Conservation (phyloP, 768 basidiomycete species). For the Amanita muscaria region DNA sequence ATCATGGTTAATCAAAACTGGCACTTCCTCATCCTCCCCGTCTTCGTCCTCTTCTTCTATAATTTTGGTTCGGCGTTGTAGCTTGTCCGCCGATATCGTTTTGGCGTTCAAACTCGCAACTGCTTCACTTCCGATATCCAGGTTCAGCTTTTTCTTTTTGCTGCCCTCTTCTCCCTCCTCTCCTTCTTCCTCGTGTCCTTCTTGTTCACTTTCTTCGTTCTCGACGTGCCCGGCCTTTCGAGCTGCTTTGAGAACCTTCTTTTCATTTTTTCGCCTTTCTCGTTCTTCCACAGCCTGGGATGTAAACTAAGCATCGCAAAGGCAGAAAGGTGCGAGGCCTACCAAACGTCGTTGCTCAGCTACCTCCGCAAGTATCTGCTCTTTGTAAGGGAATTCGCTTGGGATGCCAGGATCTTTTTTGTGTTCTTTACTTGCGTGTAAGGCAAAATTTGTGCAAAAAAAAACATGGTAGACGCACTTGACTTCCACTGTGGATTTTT, state of each 20-base stretch:
- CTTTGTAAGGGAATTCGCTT: slow-evolving; percentile 89
- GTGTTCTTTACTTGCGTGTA: no score
- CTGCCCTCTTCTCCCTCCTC: slow-evolving; percentile 11
- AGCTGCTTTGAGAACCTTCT: slow-evolving; percentile 31
- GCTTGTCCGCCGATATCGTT: slow-evolving; percentile 16
- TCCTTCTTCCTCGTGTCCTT: slow-evolving; percentile 20
- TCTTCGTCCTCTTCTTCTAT: slow-evolving; percentile 24
- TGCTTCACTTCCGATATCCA: slow-evolving; percentile 43
- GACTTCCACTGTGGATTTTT: slow-evolving; percentile 85
- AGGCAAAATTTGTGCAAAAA: background rate
- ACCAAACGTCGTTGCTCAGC: slow-evolving; percentile 74
- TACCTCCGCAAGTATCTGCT: slow-evolving; percentile 86
- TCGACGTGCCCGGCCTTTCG: slow-evolving; percentile 16
- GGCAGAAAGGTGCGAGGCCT: slow-evolving; percentile 16
- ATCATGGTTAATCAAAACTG: slow-evolving; percentile 54
- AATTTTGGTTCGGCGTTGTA: slow-evolving; percentile 22
- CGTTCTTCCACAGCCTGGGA: slow-evolving; percentile 71
- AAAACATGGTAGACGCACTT: slow-evolving; percentile 39
- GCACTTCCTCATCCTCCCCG: slow-evolving; percentile 46
- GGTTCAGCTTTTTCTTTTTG: slow-evolving; percentile 19
- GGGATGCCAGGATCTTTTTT: slow-evolving; percentile 91
- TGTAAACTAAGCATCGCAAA: background rate
- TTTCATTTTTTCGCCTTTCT: slow-evolving; percentile 54
- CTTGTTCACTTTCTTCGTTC: slow-evolving; percentile 21
- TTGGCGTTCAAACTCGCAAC: slow-evolving; percentile 40